Conservation (phyloP, 2,329 filamentous ascomycete species). For the Neurospora sp. region DNA sequence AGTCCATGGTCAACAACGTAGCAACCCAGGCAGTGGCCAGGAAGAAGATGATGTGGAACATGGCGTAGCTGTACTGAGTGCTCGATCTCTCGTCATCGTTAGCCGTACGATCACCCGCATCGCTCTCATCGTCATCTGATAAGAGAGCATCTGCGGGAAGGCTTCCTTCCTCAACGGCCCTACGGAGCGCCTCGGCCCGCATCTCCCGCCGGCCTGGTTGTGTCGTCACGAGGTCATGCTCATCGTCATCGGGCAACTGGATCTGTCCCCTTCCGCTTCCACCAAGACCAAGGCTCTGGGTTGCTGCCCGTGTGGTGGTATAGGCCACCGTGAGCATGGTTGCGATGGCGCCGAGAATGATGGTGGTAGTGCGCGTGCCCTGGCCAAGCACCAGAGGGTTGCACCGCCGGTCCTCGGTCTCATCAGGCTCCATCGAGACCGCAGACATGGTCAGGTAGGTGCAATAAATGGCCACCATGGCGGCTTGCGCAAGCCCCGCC, state of each 20-base stretch:
- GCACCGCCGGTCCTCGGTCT: constrained; percentile 83
- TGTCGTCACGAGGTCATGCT: constrained; percentile 80
- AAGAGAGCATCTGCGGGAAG: constrained; percentile 84
- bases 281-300: constrained; percentile 72
- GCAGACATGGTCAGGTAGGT: constrained; percentile 98
- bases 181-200: constrained; percentile 82
- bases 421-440: constrained; percentile 95
- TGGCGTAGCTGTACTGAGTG: constrained; percentile 91
- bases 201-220: constrained; percentile 84
- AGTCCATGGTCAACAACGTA: constrained; percentile 71
- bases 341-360: constrained; percentile 86
- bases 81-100: constrained; percentile 82
- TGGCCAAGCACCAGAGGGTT: constrained; percentile 83
- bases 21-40: constrained; percentile 93
- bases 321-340: constrained; percentile 97
- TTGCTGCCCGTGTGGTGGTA: constrained; percentile 92
- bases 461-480: constrained; percentile 96
- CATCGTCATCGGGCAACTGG: constrained; percentile 59
- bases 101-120: constrained; percentile 49
- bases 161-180: constrained; percentile 85
- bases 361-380: constrained; percentile 79
- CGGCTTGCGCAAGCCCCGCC: constrained; percentile 90
- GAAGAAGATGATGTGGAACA: constrained; percentile 98
- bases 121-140: constrained; percentile 59
- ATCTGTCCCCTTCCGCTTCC: constrained; percentile 49